These are phyloP conservation scores for Metarhizium album DNA, from an alignment of 2,329 filamentous ascomycete genomes.

Conservation along the genomic window DNA sequence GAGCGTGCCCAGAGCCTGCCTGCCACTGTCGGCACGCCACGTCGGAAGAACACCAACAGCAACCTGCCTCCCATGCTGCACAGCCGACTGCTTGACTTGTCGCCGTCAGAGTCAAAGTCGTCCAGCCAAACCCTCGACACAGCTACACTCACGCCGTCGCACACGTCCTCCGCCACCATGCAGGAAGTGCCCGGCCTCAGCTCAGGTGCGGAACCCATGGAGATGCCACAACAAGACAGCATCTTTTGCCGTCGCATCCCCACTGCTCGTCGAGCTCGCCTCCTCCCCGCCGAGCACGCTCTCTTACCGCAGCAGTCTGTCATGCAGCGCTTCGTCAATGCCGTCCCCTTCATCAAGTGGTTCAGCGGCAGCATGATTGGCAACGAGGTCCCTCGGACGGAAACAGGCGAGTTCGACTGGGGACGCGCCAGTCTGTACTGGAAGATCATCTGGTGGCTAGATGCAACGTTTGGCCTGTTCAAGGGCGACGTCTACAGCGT, in stretches of 20 bases:
- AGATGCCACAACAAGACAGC: constrained; percentile 24
- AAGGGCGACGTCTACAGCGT: constrained; percentile 45
- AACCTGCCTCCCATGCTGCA: constrained; percentile 24
- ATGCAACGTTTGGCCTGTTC: constrained; percentile 47
- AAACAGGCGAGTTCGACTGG: constrained; percentile 70
- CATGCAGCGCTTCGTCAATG: constrained; percentile 50
- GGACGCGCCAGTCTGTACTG: constrained; percentile 55
- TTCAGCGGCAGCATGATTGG: constrained; percentile 66
- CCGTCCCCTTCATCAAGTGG: constrained; percentile 61
- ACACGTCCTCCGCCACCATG: constrained; percentile 33
- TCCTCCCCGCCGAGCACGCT: constrained; percentile 60
- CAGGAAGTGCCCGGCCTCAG: constrained; percentile 14
- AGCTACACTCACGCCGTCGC: constrained; percentile 35
- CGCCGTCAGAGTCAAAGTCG: constrained; percentile 33
- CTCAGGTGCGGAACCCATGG: constrained; percentile 17
- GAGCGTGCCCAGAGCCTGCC: constrained; percentile 27
- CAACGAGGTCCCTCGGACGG: constrained; percentile 60
- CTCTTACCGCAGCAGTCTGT: constrained; percentile 58
- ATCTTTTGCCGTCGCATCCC: constrained; percentile 53
- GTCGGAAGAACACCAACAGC: constrained; percentile 17
- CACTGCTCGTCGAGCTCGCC: constrained; percentile 50
- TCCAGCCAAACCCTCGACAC: constrained; percentile 50
- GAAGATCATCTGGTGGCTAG: constrained; percentile 55
- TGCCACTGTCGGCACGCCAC: constrained; percentile 15
- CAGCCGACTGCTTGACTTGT: constrained; percentile 27